Percentiles rank a stretch among this genome's conserved stretches.
phyloP scores from a whole-genome alignment of 371 early-diverging fungal genomes.

The Actinomucor elegans region DNA sequence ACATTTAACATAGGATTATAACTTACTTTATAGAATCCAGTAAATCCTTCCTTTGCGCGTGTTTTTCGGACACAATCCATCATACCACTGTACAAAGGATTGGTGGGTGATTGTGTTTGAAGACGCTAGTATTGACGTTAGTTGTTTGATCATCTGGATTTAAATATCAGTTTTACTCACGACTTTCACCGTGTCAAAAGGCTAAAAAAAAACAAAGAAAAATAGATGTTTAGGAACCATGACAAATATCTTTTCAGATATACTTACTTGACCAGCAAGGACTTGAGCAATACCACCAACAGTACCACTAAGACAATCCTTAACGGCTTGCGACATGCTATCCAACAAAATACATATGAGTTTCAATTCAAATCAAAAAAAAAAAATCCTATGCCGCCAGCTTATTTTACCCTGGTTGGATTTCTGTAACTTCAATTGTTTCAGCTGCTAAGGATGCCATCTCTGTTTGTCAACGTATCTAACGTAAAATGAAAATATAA shows the following conservation, averaged over 20 bases:
- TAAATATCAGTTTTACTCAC: slow-evolving; percentile 37
- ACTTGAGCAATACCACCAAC: slow-evolving; percentile 81
- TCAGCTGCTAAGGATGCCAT: slow-evolving; percentile 18
- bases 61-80: slow-evolving; percentile 79
- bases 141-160: background rate
- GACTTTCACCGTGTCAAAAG: slow-evolving; percentile 87
- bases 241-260: too few species aligned
- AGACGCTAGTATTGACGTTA: slow-evolving; percentile 57
- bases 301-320: slow-evolving; percentile 78
- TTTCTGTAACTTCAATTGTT: slow-evolving; percentile 16
- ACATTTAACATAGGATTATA: too few species aligned
- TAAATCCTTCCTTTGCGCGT: slow-evolving; percentile 67
- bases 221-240: slow-evolving; percentile 8
- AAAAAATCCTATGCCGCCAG: background rate
- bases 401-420: slow-evolving; percentile 22
- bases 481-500: background rate
- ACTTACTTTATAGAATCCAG: slow-evolving; percentile 73
- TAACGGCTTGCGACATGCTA: slow-evolving; percentile 56
- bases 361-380: slow-evolving; percentile 2
- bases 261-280: slow-evolving; percentile 71
- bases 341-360: background rate
- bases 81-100: slow-evolving; percentile 66
- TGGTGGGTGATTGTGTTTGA: slow-evolving; percentile 78
- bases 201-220: slow-evolving; percentile 50
- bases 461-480: background rate